Base-by-base conservation (phyloP, 441 rosid species). In the Flueggea neowawraea region DNA sequence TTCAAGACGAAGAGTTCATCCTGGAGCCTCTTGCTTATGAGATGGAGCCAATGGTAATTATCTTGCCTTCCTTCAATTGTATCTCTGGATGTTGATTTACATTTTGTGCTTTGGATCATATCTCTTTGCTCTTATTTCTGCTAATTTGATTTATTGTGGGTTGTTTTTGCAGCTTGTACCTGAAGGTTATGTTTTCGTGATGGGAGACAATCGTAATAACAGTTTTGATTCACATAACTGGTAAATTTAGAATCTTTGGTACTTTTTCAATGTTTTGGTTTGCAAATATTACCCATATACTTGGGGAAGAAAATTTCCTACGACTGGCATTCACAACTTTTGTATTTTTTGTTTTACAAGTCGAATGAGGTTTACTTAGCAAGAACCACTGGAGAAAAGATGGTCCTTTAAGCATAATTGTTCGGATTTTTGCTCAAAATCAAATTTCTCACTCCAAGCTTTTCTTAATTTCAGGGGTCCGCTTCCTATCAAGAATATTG, bases 131-230 rank as follows among this genome's bases (percentile, higher is more conserved):
- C 28, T 51, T 12, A 9, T 16, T 45, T 53, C 13, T 4, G 0
- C n/a, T 60, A 16, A 10, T 17, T 53, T 5, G 12, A 12, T 52
- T 55, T 7, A 15, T 44, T 65, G 49, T 8, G 31, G 49, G 32
- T 58, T 64, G 11, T 13, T 56, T 6, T 57, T 69, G 74, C 84
- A 91, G 99, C 78, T 75, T 47, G 93, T 95, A 58, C 96, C 97
- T 0, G 91, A 86, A 71, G 89, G 91, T 60, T 86, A 77, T 5
- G 97, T 91, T 49, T 91, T 91, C 65, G 99, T 94, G 76, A 83
- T 94, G 97, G 99, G 99, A 52, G 99, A 94, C 58, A 94, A 94
- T 71, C 88, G 98, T 4, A 95, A 95, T 71, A 88, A 95, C 65
- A 91, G 97, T 64, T 95, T 88, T 47, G 99, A 95, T 76, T 95